phyloP scores from a whole-genome alignment of 495 filamentous ascomycete species.

The Aspergillus cristatus region DNA sequence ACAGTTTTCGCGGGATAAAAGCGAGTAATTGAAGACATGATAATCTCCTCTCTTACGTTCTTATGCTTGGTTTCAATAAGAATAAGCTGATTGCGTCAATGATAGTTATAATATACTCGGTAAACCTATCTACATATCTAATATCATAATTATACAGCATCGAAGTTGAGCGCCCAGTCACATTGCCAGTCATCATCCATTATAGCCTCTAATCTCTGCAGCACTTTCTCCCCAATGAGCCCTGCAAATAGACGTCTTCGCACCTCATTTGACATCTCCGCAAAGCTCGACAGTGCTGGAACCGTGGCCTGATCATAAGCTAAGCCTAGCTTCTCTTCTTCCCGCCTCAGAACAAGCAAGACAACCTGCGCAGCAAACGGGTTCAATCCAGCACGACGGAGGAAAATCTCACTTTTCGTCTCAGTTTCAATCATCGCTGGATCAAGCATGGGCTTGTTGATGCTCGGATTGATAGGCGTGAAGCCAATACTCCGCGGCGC shows the following conservation, averaged over 20 bases:
- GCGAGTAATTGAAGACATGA: slow-evolving; percentile 26
- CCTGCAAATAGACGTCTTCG: slow-evolving; percentile 32
- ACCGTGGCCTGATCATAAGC: no score
- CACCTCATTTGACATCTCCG: slow-evolving; percentile 13
- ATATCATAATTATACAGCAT: no score
- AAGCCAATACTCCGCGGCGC: slow-evolving; percentile 2
- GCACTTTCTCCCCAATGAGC: slow-evolving; percentile 43
- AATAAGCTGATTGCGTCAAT: not conserved
- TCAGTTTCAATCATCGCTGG: slow-evolving; percentile 31
- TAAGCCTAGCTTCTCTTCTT: no score
- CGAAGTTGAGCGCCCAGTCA: slow-evolving; percentile 18
- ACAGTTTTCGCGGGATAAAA: slow-evolving; percentile 6
- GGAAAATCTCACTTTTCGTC: slow-evolving; percentile 64
- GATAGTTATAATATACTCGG: no score
- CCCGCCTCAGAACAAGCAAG: slow-evolving; percentile 20
- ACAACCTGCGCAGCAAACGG: slow-evolving; percentile 70
- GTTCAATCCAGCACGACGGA: slow-evolving; percentile 68
- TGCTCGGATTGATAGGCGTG: slow-evolving; percentile 8
- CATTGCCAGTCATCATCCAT: slow-evolving; percentile 26
- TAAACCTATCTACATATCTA: no score
- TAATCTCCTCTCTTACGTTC: slow-evolving; percentile 33
- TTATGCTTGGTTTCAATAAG: not conserved
- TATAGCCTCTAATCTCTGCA: slow-evolving; percentile 38
- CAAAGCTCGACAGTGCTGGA: slow-evolving; percentile 10
- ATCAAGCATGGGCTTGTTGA: slow-evolving; percentile 2